Evolutionary conservation across 2,329 filamentous ascomycete species (phyloP).

Genomic region (Aspergillus sergii): DNA sequence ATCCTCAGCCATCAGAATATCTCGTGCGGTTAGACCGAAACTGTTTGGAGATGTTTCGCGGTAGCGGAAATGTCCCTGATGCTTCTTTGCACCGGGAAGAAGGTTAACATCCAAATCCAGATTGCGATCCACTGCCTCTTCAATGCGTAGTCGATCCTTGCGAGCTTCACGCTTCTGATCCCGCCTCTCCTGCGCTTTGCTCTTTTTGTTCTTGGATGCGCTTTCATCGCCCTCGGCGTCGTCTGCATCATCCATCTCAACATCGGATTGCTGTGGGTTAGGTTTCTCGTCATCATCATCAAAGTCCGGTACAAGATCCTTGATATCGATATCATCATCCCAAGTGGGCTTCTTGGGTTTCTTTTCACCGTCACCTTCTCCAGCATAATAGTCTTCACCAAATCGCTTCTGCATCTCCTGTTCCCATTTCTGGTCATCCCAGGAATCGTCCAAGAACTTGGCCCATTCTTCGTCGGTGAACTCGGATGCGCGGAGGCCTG

Average conservation of each 20-base stretch:
- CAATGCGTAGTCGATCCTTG: constrained; percentile 79
- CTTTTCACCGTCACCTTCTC: constrained; percentile 57
- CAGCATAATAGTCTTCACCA: constrained; percentile 86
- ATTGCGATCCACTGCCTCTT: constrained; percentile 80
- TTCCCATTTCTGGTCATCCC: constrained; percentile 89
- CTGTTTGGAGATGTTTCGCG: constrained; percentile 88
- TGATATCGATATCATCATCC: constrained; percentile 98
- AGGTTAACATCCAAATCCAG: constrained; percentile 72
- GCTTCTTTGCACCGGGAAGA: constrained; percentile 56
- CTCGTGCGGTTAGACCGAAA: constrained; percentile 84
- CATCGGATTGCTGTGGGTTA: constrained; percentile 60
- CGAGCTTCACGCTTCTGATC: constrained; percentile 73
- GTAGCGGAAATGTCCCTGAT: constrained; percentile 73
- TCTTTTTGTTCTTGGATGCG: constrained; percentile 46
- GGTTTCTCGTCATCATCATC: constrained; percentile 69
- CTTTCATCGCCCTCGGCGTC: constrained; percentile 40
- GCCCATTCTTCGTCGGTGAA: constrained; percentile 79
- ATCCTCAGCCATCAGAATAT: constrained; percentile 91
- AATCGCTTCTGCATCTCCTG: constrained; percentile 86
- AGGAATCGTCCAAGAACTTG: constrained; percentile 80
- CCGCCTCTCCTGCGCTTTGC: constrained; percentile 52
- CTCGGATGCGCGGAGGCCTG: constrained; percentile 70
- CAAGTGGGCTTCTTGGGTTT: constrained; percentile 82
- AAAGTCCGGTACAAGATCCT: constrained; percentile 85
- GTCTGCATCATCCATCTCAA: constrained; percentile 46